Base-by-base conservation (phyloP, 345 rosid species). In the Arabis alpina region DNA sequence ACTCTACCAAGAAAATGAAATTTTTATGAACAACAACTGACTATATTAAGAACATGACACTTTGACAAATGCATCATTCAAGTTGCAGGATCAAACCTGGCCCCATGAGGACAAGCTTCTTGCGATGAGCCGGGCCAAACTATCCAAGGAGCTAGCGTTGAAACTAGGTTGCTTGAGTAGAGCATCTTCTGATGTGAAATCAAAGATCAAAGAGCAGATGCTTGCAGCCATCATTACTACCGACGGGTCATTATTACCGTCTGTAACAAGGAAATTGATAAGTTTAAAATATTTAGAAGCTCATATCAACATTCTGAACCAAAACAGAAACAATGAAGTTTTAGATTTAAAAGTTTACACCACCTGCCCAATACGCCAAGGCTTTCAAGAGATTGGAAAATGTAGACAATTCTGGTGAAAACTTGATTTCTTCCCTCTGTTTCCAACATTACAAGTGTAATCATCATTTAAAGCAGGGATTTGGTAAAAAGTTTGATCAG, bases 331-430 rank as follows among this genome's bases (percentile, higher is more conserved):
- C 30, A 48, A 25, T 23, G 5, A 54, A 48, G 58, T 12, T 10
- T 25, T 37, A 37, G 10, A 55, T 27, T 27, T 19, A 19, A 9
- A 28, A 66, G 61, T 10, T 6, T 39, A 66, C 41, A 25, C 14
- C 79, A 91, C 97, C 98, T 80, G 91, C 66, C 96, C 96, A 87
- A 70, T 43, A 64, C 41, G 80, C 81, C 82, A 93, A 68, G 40
- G 91, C 94, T 49, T 76, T 83, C 79, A 91, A 61, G 36, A 91
- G 85, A 70, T 74, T 51, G 13, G 82, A 36, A 44, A 64, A 64
- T 19, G 76, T 77, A 15, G 83, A 70, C 48, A 82, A 74, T 10
- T 86, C 89, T 24, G 86, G 56, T 6, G 65, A 68, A 54, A 89
- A 72, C 4, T 23, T 80, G 66, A 84, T 45, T 76, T 84, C 70